Conservation (phyloP, 1,139 yeast genomes). For the Saccharomyces pastorianus region DNA sequence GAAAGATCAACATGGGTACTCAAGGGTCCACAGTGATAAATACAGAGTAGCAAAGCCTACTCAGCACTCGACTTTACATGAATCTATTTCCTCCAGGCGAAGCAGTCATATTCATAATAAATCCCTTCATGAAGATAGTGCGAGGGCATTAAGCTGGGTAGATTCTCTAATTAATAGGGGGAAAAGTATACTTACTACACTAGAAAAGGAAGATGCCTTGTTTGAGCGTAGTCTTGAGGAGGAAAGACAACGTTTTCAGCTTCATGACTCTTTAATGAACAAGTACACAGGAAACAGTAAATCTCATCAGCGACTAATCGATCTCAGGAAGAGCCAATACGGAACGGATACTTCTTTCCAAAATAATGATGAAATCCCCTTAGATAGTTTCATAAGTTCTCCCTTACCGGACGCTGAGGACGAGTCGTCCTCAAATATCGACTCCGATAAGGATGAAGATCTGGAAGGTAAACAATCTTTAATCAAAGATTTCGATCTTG, state of each 20-base stretch:
- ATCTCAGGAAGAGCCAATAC: background rate
- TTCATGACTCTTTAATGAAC: background rate
- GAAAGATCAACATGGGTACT: background rate
- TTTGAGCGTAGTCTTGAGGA: constrained; percentile 1
- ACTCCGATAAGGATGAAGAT: constrained; percentile 2
- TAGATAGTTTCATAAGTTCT: constrained; percentile 11
- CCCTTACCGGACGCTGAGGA: background rate
- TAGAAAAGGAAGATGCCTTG: constrained; percentile 27
- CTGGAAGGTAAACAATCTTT: background rate
- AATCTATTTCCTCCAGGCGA: background rate
- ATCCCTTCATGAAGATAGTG: background rate
- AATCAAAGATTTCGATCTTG: background rate
- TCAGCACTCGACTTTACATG: background rate
- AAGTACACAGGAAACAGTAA: background rate
- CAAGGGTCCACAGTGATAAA: background rate
- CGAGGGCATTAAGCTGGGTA: constrained; percentile 41
- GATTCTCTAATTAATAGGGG: constrained; percentile 38
- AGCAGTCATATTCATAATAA: background rate
- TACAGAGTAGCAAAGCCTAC: background rate
- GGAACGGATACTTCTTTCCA: constrained; percentile 18
- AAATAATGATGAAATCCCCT: constrained; percentile 13
- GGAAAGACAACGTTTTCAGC: background rate
- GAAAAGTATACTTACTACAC: constrained; percentile 33
- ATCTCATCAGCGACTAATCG: background rate
- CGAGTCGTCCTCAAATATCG: background rate